Conservation (phyloP, 2,329 filamentous ascomycete genomes). For the Cladosporium sp. region DNA sequence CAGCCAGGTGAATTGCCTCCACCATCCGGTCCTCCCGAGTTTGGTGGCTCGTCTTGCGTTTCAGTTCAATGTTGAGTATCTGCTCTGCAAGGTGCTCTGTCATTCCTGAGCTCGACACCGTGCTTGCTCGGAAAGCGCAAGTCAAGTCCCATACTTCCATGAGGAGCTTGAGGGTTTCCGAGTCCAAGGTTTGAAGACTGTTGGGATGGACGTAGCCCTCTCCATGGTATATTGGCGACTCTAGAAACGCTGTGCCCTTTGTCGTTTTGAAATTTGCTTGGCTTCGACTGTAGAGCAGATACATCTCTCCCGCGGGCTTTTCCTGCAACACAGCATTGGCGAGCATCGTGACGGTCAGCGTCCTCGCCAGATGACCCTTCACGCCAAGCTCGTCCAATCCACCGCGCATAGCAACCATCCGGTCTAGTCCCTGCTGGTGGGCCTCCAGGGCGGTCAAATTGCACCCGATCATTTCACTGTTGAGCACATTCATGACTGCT, state of each 20-base stretch:
- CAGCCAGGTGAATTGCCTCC: slow-evolving; percentile 25
- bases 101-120: not conserved
- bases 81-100: not conserved
- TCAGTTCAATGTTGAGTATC: not conserved
- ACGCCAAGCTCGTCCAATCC: slow-evolving; percentile 25
- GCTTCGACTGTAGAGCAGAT: slow-evolving; percentile 1
- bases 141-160: not conserved
- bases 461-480: slow-evolving; percentile 27
- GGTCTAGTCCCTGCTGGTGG: slow-evolving; percentile 25
- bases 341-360: slow-evolving; percentile 14
- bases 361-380: slow-evolving; percentile 21
- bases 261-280: not conserved
- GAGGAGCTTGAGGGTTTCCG: not conserved
- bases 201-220: too few species aligned
- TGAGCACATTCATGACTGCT: slow-evolving; percentile 27
- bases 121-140: not conserved
- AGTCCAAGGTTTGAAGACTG: not conserved
- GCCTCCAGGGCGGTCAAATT: slow-evolving; percentile 19
- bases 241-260: not conserved
- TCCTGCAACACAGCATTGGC: slow-evolving; percentile 7
- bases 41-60: not conserved
- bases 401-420: slow-evolving; percentile 25
- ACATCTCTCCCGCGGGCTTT: slow-evolving; percentile 6
- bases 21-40: slow-evolving; percentile 13
- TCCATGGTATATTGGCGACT: slow-evolving; percentile 3